phyloP scores from a whole-genome alignment of 192 early-diverging fungal species.

The Rhizophagus sp. region DNA sequence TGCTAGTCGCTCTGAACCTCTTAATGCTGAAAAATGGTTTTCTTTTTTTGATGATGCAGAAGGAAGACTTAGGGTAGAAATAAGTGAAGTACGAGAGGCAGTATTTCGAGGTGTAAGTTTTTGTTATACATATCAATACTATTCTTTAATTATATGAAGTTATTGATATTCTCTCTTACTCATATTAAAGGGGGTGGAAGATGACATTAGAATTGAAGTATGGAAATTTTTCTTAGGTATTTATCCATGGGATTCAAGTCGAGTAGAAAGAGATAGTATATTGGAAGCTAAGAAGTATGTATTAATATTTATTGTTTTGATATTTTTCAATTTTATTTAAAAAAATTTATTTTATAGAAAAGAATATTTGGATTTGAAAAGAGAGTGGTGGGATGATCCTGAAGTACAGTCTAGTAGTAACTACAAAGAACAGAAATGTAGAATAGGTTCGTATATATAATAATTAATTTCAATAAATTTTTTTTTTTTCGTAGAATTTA shows the following conservation, averaged over 20 bases:
- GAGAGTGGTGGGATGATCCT: conserved; percentile 63
- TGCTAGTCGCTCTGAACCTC: conserved; percentile 50
- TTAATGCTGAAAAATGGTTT: conserved; percentile 70
- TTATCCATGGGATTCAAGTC: conserved; percentile 82
- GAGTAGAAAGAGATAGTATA: conserved; percentile 65
- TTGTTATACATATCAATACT: neutral
- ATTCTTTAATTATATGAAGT: neutral
- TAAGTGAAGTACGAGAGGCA: conserved; percentile 54
- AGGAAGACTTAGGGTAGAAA: conserved; percentile 50
- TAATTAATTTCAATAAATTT: neutral
- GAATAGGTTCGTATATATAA: conserved; percentile 48
- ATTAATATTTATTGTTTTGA: neutral
- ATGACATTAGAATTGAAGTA: conserved; percentile 75
- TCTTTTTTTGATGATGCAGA: conserved; percentile 66
- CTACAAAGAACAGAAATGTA: conserved; percentile 72
- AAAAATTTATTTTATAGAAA: conserved; percentile 40
- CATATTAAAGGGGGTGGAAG: conserved; percentile 64
- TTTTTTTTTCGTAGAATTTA: neutral
- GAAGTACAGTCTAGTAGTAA: conserved; percentile 54
- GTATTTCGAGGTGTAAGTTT: conserved; percentile 61
- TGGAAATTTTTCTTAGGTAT: conserved; percentile 90
- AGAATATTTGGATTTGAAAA: conserved; percentile 65
- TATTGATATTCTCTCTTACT: neutral
- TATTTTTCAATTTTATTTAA: neutral
- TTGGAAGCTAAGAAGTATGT: conserved; percentile 52